Percentiles rank a stretch among this genome's conserved stretches.
These are phyloP conservation scores for Venustampulla echinocandica DNA, from an alignment of 495 filamentous ascomycete species.

Conservation along the genomic window DNA sequence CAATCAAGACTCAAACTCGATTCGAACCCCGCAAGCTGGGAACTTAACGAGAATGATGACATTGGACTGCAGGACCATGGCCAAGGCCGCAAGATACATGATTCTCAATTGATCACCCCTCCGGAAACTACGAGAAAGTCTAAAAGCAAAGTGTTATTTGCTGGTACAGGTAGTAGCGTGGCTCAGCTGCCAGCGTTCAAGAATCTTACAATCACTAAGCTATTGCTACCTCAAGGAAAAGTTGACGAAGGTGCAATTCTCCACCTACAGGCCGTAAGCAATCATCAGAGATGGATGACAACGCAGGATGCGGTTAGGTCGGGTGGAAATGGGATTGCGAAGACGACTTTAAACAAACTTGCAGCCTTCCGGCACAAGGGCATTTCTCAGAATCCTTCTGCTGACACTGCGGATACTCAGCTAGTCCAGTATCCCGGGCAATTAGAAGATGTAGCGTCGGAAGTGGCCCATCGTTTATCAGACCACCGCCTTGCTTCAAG, in stretches of 20 bases:
- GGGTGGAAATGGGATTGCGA: constrained; percentile 4
- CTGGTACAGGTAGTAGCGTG: neutral
- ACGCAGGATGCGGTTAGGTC: constrained; percentile 13
- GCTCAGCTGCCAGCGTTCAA: constrained; percentile 8
- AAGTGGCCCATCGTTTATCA: too few relatives aligned
- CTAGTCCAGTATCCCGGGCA: too few relatives aligned
- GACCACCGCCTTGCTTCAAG: too few relatives aligned
- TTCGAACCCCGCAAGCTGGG: too few relatives aligned
- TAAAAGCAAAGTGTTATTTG: neutral
- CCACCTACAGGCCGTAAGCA: neutral
- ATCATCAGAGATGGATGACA: constrained; percentile 6
- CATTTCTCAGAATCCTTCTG: too few relatives aligned
- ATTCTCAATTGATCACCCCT: too few relatives aligned
- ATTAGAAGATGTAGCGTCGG: too few relatives aligned
- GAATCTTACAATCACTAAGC: constrained; percentile 10
- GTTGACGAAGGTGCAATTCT: neutral
- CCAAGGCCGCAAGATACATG: too few relatives aligned
- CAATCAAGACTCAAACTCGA: too few relatives aligned
- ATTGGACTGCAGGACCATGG: too few relatives aligned
- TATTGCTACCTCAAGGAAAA: neutral
- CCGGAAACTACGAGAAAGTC: constrained; percentile 1
- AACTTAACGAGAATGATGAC: too few relatives aligned
- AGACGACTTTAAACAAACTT: constrained; percentile 18
- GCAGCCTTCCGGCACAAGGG: constrained; percentile 15
- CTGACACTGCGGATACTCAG: too few relatives aligned